Conservation (phyloP, 495 filamentous ascomycete genomes). For the Evernia prunastri region DNA sequence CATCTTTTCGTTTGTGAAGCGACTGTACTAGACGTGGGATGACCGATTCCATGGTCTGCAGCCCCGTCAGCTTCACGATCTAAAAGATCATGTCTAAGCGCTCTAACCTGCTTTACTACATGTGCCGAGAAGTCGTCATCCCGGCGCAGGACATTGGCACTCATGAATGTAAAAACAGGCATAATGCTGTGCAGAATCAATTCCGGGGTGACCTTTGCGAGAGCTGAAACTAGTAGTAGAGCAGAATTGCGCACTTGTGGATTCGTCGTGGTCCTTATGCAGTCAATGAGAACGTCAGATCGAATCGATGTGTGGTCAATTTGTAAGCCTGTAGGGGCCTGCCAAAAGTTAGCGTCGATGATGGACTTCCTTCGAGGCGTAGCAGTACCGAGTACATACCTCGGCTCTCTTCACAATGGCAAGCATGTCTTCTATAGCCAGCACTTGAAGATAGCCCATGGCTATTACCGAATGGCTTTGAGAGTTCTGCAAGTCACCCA, state of each 20-base stretch:
- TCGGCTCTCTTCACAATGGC: conserved; percentile 71
- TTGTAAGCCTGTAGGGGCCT: conserved; percentile 40
- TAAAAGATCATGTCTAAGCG: background rate
- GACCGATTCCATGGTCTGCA: conserved; percentile 74
- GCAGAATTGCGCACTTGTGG: conserved; percentile 88
- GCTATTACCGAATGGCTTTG: conserved; percentile 64
- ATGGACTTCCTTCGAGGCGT: background rate
- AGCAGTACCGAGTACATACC: conserved; percentile 27
- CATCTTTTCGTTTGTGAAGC: conserved; percentile 67
- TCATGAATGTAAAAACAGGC: conserved; percentile 99
- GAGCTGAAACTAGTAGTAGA: conserved; percentile 74
- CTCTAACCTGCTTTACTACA: conserved; percentile 61
- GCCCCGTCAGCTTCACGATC: background rate
- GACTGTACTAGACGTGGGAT: conserved; percentile 87
- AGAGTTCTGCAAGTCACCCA: conserved; percentile 79
- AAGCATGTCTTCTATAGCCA: conserved; percentile 68
- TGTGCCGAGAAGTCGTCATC: conserved; percentile 93
- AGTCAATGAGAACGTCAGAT: conserved; percentile 82
- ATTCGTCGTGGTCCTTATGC: conserved; percentile 78
- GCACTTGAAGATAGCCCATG: conserved; percentile 75
- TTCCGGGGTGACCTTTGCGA: conserved; percentile 80
- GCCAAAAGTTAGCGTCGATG: conserved; percentile 6
- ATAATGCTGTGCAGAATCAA: conserved; percentile 91
- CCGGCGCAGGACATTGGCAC: conserved; percentile 75
- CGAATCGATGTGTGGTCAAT: conserved; percentile 70